Percentiles rank a stretch among this genome's conserved stretches.
Conservation (phyloP, 169 alveolate genomes). For the Cryptosporidium parvum region DNA sequence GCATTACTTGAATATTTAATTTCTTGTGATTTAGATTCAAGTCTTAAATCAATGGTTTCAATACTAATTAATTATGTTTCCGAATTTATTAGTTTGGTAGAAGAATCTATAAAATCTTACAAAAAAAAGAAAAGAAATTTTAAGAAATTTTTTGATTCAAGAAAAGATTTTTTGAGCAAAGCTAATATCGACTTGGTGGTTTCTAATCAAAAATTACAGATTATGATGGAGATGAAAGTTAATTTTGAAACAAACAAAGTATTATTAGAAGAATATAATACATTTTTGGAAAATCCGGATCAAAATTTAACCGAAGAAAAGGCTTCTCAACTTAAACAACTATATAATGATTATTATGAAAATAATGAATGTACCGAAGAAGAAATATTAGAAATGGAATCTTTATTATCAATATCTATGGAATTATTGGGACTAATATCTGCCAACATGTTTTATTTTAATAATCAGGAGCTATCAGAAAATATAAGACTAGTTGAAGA, state of each 20-base stretch:
- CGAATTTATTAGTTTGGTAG: background rate
- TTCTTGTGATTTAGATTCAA: background rate
- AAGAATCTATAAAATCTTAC: background rate
- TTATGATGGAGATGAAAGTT: background rate
- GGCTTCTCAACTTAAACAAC: background rate
- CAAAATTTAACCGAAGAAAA: background rate
- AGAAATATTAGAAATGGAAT: slow-evolving; percentile 4
- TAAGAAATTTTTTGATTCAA: background rate
- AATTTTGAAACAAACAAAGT: background rate
- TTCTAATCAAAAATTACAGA: background rate
- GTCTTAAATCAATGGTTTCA: background rate
- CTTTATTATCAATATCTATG: background rate
- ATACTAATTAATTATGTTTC: background rate
- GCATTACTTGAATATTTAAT: background rate
- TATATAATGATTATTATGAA: background rate
- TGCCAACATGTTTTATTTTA: background rate
- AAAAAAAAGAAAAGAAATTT: background rate
- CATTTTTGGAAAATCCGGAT: background rate
- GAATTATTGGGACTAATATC: background rate
- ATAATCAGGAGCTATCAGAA: background rate
- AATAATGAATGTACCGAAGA: slow-evolving; percentile 5
- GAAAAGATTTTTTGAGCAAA: background rate
- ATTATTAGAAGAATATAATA: background rate
- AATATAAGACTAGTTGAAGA: background rate
- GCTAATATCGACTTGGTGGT: background rate